phyloP scores from a whole-genome alignment of 768 basidiomycete species.

The Baorangia bicolor region DNA sequence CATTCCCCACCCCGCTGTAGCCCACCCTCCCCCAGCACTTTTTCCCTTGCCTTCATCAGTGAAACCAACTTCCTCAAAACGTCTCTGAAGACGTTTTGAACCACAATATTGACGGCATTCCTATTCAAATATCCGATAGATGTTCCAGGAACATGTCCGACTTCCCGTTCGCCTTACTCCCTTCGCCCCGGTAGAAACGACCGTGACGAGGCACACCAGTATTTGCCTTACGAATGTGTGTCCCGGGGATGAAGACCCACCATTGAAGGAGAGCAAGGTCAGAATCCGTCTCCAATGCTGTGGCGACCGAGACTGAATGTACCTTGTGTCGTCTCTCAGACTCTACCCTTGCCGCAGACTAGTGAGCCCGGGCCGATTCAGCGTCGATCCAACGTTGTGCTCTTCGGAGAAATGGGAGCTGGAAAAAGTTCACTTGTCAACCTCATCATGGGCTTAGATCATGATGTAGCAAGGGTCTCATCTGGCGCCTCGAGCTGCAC shows the following conservation, averaged over 20 bases:
- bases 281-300: not conserved
- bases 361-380: conserved; percentile 10
- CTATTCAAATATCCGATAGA: no score
- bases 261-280: conserved; percentile 12
- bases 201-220: conserved; percentile 4
- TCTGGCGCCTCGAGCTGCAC: conserved; percentile 35
- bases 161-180: not conserved
- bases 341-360: conserved; percentile 1
- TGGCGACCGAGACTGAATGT: conserved; percentile 6
- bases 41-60: not conserved
- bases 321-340: not conserved
- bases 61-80: no score
- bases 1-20: not conserved
- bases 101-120: no score
- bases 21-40: not conserved
- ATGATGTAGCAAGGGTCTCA: conserved; percentile 28
- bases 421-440: conserved; percentile 46
- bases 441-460: conserved; percentile 32
- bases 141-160: not conserved
- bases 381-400: conserved; percentile 23
- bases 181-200: not conserved
- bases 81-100: no score
- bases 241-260: not conserved
- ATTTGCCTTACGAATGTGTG: not conserved
- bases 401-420: conserved; percentile 32